Conservation (phyloP, 2,329 filamentous ascomycete species). For the Lecanicillium sp. region DNA sequence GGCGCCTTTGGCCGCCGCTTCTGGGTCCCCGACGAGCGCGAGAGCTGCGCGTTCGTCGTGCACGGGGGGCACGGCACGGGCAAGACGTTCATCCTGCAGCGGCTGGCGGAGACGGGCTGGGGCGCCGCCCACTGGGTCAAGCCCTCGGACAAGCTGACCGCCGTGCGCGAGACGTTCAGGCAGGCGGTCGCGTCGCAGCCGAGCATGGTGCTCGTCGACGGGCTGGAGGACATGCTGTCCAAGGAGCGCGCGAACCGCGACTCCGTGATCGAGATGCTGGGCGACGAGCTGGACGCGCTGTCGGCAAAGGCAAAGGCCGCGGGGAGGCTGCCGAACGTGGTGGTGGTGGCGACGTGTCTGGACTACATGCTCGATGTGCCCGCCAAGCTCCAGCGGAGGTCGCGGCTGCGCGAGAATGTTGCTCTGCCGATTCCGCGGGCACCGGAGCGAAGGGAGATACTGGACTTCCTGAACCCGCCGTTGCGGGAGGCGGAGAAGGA, state of each 20-base stretch:
- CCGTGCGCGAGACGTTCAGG: conserved; percentile 62
- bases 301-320: conserved; percentile 31
- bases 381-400: conserved; percentile 55
- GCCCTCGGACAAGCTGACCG: conserved; percentile 47
- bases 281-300: conserved; percentile 51
- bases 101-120: conserved; percentile 64
- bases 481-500: conserved; percentile 44
- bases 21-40: conserved; percentile 25
- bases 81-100: conserved; percentile 68
- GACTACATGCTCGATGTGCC: conserved; percentile 69
- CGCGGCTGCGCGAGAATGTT: conserved; percentile 62
- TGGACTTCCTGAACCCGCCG: conserved; percentile 51
- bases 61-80: conserved; percentile 81
- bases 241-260: conserved; percentile 48
- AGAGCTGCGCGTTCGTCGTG: conserved; percentile 59
- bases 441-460: conserved; percentile 64
- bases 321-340: conserved; percentile 46
- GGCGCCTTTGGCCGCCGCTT: conserved; percentile 42
- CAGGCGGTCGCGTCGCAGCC: conserved; percentile 64
- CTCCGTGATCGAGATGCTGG: conserved; percentile 45
- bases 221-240: conserved; percentile 64
- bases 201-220: conserved; percentile 73
- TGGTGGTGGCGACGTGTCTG: conserved; percentile 69
- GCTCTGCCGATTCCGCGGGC: conserved; percentile 73
- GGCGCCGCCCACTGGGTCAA: conserved; percentile 59